phyloP scores from a whole-genome alignment of 257 asterid species.

The Galeopsis tetrahit region DNA sequence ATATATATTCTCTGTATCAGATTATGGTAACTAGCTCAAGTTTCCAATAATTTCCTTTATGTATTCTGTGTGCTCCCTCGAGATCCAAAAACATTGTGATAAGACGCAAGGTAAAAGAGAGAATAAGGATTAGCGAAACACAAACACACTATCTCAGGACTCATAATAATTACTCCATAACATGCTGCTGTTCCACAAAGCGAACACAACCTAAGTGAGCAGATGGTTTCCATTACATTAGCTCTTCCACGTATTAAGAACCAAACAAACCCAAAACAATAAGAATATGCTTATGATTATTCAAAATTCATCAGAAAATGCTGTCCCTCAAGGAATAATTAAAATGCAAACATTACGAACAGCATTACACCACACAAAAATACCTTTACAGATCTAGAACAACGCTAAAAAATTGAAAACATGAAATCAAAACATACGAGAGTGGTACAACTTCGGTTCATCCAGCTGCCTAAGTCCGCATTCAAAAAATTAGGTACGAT shows the following conservation, averaged over 20 bases:
- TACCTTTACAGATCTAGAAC: conserved; percentile 29
- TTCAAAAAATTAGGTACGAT: conserved; percentile 7
- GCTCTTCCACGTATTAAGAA: conserved; percentile 3
- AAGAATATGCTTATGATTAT: not conserved
- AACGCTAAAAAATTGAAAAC: not conserved
- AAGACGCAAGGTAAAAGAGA: not conserved
- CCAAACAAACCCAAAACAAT: conserved; percentile 2
- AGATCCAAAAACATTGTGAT: conserved; percentile 2
- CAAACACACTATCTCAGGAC: not conserved
- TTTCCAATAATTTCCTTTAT: not conserved
- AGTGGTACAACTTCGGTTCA: conserved; percentile 10
- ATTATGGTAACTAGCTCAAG: not conserved
- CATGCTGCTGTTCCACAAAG: conserved; percentile 10
- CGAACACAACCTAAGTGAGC: not conserved
- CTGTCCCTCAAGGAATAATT: not conserved
- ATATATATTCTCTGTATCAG: not conserved
- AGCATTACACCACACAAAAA: conserved; percentile 8
- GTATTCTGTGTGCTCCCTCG: not conserved
- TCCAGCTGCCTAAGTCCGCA: conserved; percentile 26
- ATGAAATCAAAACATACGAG: conserved; percentile 9
- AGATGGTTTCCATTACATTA: not conserved
- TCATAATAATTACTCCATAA: not conserved
- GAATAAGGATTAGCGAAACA: not conserved
- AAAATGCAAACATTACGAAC: not conserved
- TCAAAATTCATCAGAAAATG: conserved; percentile 15